phyloP scores from a whole-genome alignment of 1,284 basidiomycete genomes.

The Amylostereum areolatum region DNA sequence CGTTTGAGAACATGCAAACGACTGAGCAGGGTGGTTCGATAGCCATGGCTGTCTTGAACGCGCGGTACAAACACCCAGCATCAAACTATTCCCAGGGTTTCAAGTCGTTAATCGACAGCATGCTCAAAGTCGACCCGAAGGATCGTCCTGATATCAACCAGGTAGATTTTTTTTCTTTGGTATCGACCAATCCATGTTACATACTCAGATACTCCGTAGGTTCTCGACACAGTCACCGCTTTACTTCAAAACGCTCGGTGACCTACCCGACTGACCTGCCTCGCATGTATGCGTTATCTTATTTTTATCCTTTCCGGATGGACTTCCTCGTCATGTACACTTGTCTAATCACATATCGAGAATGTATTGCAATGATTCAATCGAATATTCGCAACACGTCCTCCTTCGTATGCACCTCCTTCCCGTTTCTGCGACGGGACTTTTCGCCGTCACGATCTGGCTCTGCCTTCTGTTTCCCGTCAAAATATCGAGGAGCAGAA shows the following conservation, averaged over 20 bases:
- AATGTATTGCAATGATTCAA: too few relatives aligned
- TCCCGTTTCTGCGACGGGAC: conserved; percentile 15
- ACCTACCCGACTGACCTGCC: too few relatives aligned
- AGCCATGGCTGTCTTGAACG: conserved; percentile 92
- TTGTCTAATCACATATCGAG: too few relatives aligned
- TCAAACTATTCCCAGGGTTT: conserved; percentile 79
- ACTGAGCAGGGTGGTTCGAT: conserved; percentile 88
- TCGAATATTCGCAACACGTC: neutral
- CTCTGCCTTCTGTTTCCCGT: conserved; percentile 3
- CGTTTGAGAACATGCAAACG: conserved; percentile 85
- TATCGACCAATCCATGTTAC: too few relatives aligned
- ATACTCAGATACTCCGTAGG: too few relatives aligned
- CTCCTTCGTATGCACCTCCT: conserved; percentile 6
- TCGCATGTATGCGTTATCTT: too few relatives aligned
- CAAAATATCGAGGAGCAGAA: neutral
- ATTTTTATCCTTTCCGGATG: too few relatives aligned
- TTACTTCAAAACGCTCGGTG: too few relatives aligned
- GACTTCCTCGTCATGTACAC: too few relatives aligned
- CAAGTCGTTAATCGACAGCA: conserved; percentile 74
- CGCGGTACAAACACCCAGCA: conserved; percentile 82
- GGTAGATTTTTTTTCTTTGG: too few relatives aligned
- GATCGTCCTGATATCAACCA: conserved; percentile 81
- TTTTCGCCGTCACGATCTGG: too few relatives aligned
- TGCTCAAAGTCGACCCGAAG: conserved; percentile 76
- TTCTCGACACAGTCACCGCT: too few relatives aligned